Evolutionary conservation across 495 filamentous ascomycete genomes (phyloP), one percentile per base, ranked within the genome.

Genomic region (Penicillium odoratum): DNA sequence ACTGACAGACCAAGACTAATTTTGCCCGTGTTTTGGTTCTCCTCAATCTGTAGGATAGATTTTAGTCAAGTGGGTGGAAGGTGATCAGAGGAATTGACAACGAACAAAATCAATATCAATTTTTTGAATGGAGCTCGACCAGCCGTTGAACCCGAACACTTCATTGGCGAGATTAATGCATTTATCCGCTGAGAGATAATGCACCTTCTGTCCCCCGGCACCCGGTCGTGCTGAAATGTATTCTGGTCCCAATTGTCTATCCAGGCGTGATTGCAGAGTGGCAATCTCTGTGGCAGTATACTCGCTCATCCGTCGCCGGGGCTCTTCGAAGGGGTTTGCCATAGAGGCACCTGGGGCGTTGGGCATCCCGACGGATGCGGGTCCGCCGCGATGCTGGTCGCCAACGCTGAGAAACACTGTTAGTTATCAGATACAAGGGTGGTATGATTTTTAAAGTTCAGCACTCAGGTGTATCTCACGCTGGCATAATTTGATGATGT

Each of bases 91-190:
- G 36, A 2, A 51, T 15, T 4, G 43, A 21, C 7, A 30, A 69
- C 81, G 53, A 69, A 95, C 91, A 72, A 92, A 98, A 69, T 98
- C 94, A 49, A 97, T 87, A 65, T 93, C 86, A 16, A 96, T 86
- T 60, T 92, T 88, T 66, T 89, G 87, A 50, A 99, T 95, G 45
- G 85, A 83, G 53, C 89, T 94, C 11, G 90, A 95, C 94, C 94
- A 99, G 45, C 94, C 94, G 73, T 98, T 97, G 78, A 99, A 99
- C 8, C 94, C 94, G 74, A 99, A 97, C 4, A 98, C 89, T 63
- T 99, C 92, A 66, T 99, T 99, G 34, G 94, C 94, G 36, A 99
- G 86, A 51, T 88, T 89, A 62, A 99, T 98, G 69, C 86, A 90
- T 75, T 98, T 98, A 62, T 98, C 92, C 6, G 90, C 92, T 10